Evolutionary conservation across 257 asterid genomes (phyloP).

Genomic region (Solanum lycopersicoides): DNA sequence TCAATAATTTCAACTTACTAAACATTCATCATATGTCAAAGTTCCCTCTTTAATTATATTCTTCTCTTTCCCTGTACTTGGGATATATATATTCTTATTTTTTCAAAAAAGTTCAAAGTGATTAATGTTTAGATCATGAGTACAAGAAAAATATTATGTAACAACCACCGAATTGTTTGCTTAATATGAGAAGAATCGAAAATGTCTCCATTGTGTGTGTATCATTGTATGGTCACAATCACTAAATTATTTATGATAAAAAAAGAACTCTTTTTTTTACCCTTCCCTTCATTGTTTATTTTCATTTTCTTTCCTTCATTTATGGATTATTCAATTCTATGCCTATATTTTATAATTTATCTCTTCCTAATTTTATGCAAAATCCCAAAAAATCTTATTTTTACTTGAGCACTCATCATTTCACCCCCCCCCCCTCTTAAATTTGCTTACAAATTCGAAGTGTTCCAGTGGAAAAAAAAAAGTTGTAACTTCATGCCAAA

Average conservation of each 20-base stretch:
- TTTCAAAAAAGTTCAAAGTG: background rate
- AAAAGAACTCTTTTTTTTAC: background rate
- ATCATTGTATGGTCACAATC: background rate
- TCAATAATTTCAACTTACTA: too few relatives aligned
- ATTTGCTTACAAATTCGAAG: background rate
- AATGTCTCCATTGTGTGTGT: background rate
- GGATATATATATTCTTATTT: background rate
- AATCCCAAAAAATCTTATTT: background rate
- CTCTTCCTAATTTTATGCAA: background rate
- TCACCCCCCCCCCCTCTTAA: too few relatives aligned
- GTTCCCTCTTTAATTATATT: background rate
- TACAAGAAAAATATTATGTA: background rate
- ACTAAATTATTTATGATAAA: background rate
- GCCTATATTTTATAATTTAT: background rate
- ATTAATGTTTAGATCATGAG: background rate
- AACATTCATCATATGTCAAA: background rate
- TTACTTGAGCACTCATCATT: background rate
- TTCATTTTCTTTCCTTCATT: background rate
- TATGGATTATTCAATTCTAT: background rate
- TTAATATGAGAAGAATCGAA: conserved; percentile 1
- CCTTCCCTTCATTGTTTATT: background rate
- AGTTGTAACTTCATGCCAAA: background rate
- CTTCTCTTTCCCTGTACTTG: background rate
- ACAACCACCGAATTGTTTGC: background rate
- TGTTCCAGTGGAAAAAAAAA: background rate